Percentiles rank a stretch among this genome's conserved stretches.
These are phyloP conservation scores for Gossypium schwendimanii DNA, from an alignment of 441 rosid species.

Conservation along the genomic window DNA sequence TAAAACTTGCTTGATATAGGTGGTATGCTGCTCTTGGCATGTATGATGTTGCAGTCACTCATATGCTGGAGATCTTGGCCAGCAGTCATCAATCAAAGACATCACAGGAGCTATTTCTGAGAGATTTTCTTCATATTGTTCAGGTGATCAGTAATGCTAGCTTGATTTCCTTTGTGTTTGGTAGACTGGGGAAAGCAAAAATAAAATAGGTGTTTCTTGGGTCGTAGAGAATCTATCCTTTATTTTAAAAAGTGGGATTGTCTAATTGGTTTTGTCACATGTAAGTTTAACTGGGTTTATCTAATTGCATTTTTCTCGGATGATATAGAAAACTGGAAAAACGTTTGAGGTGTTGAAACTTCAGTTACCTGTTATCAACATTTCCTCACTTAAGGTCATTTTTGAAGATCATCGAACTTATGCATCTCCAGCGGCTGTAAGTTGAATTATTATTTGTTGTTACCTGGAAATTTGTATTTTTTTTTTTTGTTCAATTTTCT, in stretches of 20 bases:
- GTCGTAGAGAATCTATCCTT: not conserved
- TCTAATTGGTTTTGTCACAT: not conserved
- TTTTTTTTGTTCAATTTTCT: constrained; percentile 1
- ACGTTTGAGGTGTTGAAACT: constrained; percentile 65
- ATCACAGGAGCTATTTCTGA: constrained; percentile 79
- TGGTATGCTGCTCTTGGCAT: constrained; percentile 93
- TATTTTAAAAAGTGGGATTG: not conserved
- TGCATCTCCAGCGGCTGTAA: constrained; percentile 81
- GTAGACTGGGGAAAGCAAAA: not conserved
- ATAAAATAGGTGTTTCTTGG: constrained; percentile 1
- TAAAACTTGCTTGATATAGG: constrained; percentile 32
- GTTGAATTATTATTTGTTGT: constrained; percentile 26
- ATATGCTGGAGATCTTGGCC: constrained; percentile 78
- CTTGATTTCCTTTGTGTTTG: constrained; percentile 13
- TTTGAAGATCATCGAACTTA: constrained; percentile 94
- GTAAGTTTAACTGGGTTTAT: not conserved
- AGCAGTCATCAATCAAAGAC: constrained; percentile 83
- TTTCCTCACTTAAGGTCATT: constrained; percentile 69
- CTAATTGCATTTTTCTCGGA: constrained; percentile 16
- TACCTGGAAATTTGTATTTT: not conserved
- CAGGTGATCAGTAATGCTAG: constrained; percentile 37
- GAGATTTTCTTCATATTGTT: constrained; percentile 74
- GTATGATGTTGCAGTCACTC: constrained; percentile 75
- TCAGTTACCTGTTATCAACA: constrained; percentile 69
- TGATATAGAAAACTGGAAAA: constrained; percentile 74